Evolutionary conservation across 345 rosid species (phyloP).

Genomic region (Syzygium aromaticum): DNA sequence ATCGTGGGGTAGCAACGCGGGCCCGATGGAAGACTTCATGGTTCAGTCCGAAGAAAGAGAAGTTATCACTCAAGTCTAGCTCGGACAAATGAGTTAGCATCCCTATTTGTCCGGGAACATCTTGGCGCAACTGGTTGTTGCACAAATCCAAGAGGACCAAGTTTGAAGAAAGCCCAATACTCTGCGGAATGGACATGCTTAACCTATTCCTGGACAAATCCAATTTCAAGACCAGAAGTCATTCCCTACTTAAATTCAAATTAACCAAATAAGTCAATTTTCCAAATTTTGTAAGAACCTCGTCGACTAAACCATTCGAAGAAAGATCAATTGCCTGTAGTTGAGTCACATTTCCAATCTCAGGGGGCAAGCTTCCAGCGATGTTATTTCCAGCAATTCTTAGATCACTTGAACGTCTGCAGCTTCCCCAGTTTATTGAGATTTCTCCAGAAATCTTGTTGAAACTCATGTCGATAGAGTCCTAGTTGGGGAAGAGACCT

Average conservation of each 20-base stretch:
- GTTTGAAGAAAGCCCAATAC: not conserved
- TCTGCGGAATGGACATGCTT: slow-evolving; percentile 1
- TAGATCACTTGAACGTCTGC: not conserved
- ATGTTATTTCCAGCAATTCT: not conserved
- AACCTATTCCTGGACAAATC: slow-evolving; percentile 1
- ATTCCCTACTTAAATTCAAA: slow-evolving; percentile 11
- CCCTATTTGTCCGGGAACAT: slow-evolving; percentile 12
- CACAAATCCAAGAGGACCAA: slow-evolving; percentile 18
- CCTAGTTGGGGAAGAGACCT: too few species aligned
- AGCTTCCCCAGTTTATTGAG: too few species aligned
- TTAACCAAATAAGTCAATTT: slow-evolving; percentile 1
- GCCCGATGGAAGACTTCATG: too few species aligned
- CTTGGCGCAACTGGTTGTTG: slow-evolving; percentile 6
- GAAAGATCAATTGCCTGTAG: slow-evolving; percentile 21
- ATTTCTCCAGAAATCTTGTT: too few species aligned
- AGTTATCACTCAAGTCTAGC: not conserved
- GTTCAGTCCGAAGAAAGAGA: too few species aligned
- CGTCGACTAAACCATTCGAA: slow-evolving; percentile 14
- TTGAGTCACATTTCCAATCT: slow-evolving; percentile 5
- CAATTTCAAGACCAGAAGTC: not conserved
- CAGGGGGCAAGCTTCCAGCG: slow-evolving; percentile 6
- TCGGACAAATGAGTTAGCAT: not conserved
- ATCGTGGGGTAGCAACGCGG: too few species aligned
- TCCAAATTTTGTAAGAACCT: slow-evolving; percentile 16
- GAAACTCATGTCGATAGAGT: too few species aligned